These are phyloP conservation scores for Cruciata laevipes DNA, from an alignment of 257 asterid species.

Conservation along the genomic window DNA sequence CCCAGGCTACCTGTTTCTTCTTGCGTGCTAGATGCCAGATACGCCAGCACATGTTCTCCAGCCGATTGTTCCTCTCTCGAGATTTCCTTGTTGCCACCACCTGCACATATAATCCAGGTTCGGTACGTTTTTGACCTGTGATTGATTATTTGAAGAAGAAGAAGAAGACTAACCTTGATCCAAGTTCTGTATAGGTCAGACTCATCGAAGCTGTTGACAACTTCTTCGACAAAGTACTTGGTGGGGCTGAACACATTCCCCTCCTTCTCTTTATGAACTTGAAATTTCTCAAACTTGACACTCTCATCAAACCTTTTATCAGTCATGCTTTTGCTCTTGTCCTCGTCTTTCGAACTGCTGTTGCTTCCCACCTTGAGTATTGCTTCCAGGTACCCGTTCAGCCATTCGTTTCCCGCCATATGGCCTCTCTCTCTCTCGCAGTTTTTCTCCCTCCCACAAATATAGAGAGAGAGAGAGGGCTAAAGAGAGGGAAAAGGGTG, in stretches of 20 bases:
- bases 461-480: not conserved
- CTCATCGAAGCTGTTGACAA: slow-evolving; percentile 58
- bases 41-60: slow-evolving; percentile 78
- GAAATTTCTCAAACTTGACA: slow-evolving; percentile 25
- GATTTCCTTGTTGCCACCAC: slow-evolving; percentile 61
- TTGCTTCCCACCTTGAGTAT: slow-evolving; percentile 47
- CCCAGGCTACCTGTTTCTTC: slow-evolving; percentile 73
- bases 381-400: slow-evolving; percentile 70
- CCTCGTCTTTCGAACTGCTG: slow-evolving; percentile 2
- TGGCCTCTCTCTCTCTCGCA: not conserved
- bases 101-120: slow-evolving; percentile 20
- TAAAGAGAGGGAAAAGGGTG: not conserved
- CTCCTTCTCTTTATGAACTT: slow-evolving; percentile 21
- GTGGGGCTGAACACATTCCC: slow-evolving; percentile 47
- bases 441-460: not conserved
- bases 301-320: slow-evolving; percentile 24
- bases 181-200: slow-evolving; percentile 63
- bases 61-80: slow-evolving; percentile 51
- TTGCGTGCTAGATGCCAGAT: slow-evolving; percentile 72
- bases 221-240: slow-evolving; percentile 60
- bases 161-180: slow-evolving; percentile 41
- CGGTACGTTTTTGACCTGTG: too few relatives aligned
- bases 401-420: slow-evolving; percentile 61
- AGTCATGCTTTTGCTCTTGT: slow-evolving; percentile 1
- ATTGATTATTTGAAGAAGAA: not conserved